A percentile compares a stretch with the other conserved stretches of the same genome.
Conservation (phyloP, 768 basidiomycete species). For the Suillus cothurnatus region DNA sequence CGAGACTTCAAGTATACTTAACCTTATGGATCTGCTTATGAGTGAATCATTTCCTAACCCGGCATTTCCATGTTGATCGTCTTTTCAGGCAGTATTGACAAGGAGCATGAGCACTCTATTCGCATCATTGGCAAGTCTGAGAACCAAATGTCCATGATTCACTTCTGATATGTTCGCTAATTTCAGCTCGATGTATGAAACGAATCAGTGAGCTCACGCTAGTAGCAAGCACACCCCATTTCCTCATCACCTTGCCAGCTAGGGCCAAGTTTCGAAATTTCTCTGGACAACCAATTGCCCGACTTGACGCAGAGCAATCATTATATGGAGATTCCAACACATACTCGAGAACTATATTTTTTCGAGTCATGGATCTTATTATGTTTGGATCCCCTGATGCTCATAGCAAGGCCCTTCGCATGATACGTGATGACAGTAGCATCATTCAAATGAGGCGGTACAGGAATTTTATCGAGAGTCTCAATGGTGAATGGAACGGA, state of each 20-base stretch:
- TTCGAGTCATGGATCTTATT: conserved; percentile 34
- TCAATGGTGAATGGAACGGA: conserved; percentile 50
- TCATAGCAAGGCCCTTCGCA: conserved; percentile 39
- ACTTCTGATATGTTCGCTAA: neutral
- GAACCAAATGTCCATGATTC: neutral
- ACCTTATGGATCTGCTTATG: conserved; percentile 30
- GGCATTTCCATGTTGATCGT: too few relatives aligned
- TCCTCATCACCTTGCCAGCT: conserved; percentile 15
- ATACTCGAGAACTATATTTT: conserved; percentile 32
- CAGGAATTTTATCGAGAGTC: conserved; percentile 40
- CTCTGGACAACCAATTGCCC: conserved; percentile 37
- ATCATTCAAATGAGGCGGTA: conserved; percentile 43
- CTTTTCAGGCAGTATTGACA: neutral
- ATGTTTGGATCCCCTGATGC: conserved; percentile 48
- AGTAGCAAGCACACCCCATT: neutral
- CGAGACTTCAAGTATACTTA: conserved; percentile 39
- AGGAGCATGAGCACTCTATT: neutral
- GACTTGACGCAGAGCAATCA: conserved; percentile 10
- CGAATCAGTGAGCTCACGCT: conserved; percentile 35
- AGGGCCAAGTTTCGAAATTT: conserved; percentile 34
- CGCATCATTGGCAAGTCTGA: neutral
- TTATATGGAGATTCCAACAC: conserved; percentile 14
- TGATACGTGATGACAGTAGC: conserved; percentile 45
- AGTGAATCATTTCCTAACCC: conserved; percentile 20
- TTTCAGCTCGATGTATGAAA: conserved; percentile 45